phyloP scores from a whole-genome alignment of 2,329 filamentous ascomycete genomes.

The Xylariaceae sp. region DNA sequence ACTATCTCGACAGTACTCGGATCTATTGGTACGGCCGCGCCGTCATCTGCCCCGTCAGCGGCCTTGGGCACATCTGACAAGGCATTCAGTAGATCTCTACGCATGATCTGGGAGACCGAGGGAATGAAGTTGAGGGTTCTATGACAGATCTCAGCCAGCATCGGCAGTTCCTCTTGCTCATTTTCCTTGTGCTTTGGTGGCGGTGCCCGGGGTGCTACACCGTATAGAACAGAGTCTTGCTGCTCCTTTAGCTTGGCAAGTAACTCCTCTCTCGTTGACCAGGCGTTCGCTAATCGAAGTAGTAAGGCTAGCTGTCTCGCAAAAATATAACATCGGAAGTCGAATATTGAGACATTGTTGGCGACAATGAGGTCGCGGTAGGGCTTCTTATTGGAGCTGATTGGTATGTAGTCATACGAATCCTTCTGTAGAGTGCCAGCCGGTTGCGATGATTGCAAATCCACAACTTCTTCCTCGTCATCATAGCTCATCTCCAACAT shows the following conservation, averaged over 20 bases:
- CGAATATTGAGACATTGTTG: conserved; percentile 93
- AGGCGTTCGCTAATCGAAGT: conserved; percentile 74
- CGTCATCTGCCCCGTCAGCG: conserved; percentile 35
- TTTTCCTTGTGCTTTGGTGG: conserved; percentile 48
- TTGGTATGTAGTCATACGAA: conserved; percentile 53
- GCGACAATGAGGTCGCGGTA: conserved; percentile 90
- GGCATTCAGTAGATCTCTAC: conserved; percentile 69
- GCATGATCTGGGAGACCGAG: conserved; percentile 71
- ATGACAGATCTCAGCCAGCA: conserved; percentile 82
- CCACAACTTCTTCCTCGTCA: conserved; percentile 41
- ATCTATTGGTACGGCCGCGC: conserved; percentile 27
- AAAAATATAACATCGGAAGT: conserved; percentile 93
- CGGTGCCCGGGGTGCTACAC: conserved; percentile 50
- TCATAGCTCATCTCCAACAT: conserved; percentile 37
- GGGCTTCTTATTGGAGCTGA: conserved; percentile 65
- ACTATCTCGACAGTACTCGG: conserved; percentile 50
- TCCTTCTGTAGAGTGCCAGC: conserved; percentile 32
- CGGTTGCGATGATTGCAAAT: conserved; percentile 45
- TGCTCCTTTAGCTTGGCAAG: conserved; percentile 59
- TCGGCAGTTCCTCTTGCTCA: conserved; percentile 68
- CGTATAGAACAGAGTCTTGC: conserved; percentile 54
- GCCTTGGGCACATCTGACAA: conserved; percentile 42
- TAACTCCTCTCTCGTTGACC: conserved; percentile 58
- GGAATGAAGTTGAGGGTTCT: conserved; percentile 81
- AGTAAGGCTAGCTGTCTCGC: conserved; percentile 80